Conservation (phyloP, 257 asterid species). For the Nicotiana knightiana region DNA sequence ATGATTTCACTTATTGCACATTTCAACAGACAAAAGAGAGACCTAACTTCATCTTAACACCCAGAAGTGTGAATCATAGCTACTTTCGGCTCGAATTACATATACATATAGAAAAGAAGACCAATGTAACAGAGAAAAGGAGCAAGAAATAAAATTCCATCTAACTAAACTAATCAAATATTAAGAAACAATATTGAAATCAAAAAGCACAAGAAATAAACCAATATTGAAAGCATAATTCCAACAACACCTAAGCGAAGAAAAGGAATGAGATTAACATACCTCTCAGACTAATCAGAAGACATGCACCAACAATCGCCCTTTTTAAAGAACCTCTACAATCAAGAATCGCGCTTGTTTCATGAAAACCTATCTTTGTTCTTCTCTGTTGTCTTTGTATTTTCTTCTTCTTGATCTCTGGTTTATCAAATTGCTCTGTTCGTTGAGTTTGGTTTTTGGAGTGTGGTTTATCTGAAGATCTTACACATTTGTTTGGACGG, state of each 20-base stretch:
- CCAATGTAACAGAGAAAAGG: neutral
- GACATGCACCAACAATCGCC: neutral
- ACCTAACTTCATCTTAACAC: neutral
- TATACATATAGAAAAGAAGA: neutral
- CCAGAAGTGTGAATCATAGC: neutral
- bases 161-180: neutral
- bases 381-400: neutral
- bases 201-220: neutral
- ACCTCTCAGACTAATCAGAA: slow-evolving; percentile 21
- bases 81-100: too few species aligned
- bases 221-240: neutral
- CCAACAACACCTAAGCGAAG: neutral
- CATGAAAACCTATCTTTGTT: neutral
- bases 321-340: neutral
- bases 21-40: neutral
- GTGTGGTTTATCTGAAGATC: neutral
- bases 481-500: neutral
- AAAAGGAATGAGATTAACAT: neutral
- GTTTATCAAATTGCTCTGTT: neutral
- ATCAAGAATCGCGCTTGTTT: neutral
- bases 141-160: neutral
- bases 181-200: neutral
- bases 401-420: neutral
- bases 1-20: neutral
- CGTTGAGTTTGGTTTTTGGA: neutral